Percentiles rank a stretch among this genome's conserved stretches.
phyloP scores from a whole-genome alignment of 2,329 filamentous ascomycete genomes.

The Penicillium occitanis region DNA sequence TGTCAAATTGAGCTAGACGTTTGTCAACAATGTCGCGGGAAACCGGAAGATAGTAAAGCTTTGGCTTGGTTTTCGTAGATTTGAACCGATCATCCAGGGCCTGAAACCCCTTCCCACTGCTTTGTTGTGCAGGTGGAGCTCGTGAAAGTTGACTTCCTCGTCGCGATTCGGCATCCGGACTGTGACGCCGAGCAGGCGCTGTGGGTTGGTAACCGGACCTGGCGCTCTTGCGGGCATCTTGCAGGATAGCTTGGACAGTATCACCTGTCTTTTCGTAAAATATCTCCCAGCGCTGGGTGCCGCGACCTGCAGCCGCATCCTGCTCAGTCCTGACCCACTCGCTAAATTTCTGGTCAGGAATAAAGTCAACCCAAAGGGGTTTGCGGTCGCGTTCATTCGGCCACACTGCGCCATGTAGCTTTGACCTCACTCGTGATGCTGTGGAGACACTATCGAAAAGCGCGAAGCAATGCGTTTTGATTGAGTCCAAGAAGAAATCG shows the following conservation, averaged over 20 bases:
- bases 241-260: constrained; percentile 58
- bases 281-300: constrained; percentile 67
- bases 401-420: constrained; percentile 78
- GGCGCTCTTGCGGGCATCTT: constrained; percentile 45
- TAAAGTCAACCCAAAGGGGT: constrained; percentile 82
- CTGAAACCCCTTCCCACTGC: constrained; percentile 49
- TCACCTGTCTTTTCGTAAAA: constrained; percentile 62
- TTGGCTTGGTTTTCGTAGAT: constrained; percentile 62
- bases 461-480: constrained; percentile 85
- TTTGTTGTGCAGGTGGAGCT: constrained; percentile 20
- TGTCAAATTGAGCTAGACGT: constrained; percentile 62
- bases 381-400: constrained; percentile 84
- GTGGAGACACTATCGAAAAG: constrained; percentile 67
- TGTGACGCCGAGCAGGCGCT: constrained; percentile 30
- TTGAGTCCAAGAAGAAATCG: constrained; percentile 75
- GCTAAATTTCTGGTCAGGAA: constrained; percentile 70
- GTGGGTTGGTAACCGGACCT: constrained; percentile 27
- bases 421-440: constrained; percentile 72
- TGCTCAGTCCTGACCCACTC: constrained; percentile 74
- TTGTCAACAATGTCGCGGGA: constrained; percentile 61
- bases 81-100: constrained; percentile 61
- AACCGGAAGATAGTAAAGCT: constrained; percentile 67
- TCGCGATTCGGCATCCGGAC: constrained; percentile 25
- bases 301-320: constrained; percentile 44
- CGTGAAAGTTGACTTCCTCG: constrained; percentile 28